These are phyloP conservation scores for Fusarium austroafricanum DNA, from an alignment of 2,329 filamentous ascomycete genomes.

Conservation along the genomic window DNA sequence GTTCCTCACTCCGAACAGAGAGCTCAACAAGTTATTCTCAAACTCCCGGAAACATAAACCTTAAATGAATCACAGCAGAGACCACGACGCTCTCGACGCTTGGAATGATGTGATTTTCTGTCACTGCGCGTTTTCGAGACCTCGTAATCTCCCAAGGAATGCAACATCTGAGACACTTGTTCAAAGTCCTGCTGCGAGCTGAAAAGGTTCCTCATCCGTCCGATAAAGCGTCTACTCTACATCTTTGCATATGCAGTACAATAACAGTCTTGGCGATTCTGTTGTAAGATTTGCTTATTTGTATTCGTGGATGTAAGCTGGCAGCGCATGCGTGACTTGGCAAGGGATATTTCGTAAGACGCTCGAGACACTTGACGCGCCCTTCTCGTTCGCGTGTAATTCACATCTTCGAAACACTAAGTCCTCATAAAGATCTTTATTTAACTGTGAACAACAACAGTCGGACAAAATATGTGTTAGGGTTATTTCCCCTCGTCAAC, in stretches of 20 bases:
- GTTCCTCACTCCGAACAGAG: neutral
- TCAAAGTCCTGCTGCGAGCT: neutral
- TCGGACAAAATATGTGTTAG: neutral
- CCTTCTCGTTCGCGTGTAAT: neutral
- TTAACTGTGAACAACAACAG: neutral
- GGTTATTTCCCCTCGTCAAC: neutral
- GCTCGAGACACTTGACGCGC: constrained; percentile 3
- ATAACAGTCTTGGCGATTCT: neutral
- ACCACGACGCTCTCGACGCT: neutral
- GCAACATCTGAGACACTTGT: constrained; percentile 27
- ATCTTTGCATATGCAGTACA: neutral
- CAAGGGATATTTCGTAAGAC: constrained; percentile 12
- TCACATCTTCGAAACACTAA: neutral
- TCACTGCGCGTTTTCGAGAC: constrained; percentile 3
- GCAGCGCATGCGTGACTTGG: constrained; percentile 8
- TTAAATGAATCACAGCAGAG: constrained; percentile 4
- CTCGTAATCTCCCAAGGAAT: constrained; percentile 35
- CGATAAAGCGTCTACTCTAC: neutral
- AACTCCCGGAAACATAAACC: constrained; percentile 18
- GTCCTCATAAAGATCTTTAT: neutral
- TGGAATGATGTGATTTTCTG: constrained; percentile 20
- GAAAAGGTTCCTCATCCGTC: neutral
- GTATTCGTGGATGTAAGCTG: neutral
- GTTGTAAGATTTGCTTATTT: neutral
- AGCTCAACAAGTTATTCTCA: neutral